These are phyloP conservation scores for Aureobasidium sp. DNA, from an alignment of 2,329 filamentous ascomycete genomes.

Conservation along the genomic window DNA sequence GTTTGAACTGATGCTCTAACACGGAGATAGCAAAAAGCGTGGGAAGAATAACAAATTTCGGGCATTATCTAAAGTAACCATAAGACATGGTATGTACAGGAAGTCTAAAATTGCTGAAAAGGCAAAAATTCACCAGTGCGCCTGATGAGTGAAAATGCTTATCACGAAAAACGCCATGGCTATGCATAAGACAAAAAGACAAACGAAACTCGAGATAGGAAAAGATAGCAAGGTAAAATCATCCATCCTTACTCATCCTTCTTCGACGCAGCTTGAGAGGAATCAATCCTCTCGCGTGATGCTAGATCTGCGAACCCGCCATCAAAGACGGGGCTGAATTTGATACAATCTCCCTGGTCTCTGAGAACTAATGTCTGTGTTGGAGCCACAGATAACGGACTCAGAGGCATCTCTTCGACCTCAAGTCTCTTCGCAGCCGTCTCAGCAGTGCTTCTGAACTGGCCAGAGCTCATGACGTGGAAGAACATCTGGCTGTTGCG, in stretches of 20 bases:
- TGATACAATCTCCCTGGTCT: neutral
- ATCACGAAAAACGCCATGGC: neutral
- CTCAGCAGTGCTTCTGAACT: neutral
- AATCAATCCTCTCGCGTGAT: neutral
- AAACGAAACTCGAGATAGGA: no score
- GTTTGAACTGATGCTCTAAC: neutral
- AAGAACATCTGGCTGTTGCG: neutral
- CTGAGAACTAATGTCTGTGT: neutral
- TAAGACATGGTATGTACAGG: neutral
- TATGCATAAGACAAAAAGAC: neutral
- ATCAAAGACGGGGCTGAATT: neutral
- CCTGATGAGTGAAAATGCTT: neutral
- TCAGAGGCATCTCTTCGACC: neutral
- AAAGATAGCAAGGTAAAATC: neutral
- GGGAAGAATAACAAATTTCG: neutral
- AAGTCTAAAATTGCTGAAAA: neutral
- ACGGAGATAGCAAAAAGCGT: no score
- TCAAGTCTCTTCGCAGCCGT: neutral
- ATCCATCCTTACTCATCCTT: neutral
- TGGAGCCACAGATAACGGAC: neutral
- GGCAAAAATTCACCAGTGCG: neutral
- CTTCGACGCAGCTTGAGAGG: neutral
- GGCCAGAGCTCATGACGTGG: conserved; percentile 6
- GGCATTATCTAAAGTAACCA: neutral
- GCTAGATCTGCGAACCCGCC: neutral